Conservation (phyloP, 1,139 yeast species). For the Casaregolazyma lundiana region DNA sequence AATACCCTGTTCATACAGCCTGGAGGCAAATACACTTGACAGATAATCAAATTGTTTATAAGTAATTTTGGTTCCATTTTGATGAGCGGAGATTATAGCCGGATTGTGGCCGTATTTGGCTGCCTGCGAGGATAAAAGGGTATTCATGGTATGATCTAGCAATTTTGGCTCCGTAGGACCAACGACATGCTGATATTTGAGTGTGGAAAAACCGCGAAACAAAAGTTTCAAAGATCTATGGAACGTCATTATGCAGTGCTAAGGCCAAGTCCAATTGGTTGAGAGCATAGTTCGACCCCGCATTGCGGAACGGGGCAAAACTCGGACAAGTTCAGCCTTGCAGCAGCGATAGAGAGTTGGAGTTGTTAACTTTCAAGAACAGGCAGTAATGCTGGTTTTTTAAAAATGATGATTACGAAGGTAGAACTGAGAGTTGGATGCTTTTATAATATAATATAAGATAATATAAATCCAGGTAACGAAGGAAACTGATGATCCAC, state of each 20-base stretch:
- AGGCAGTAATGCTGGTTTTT: too few relatives aligned
- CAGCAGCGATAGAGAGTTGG: too few relatives aligned
- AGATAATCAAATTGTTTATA: conserved; percentile 25
- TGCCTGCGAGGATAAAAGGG: conserved; percentile 20
- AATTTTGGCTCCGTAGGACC: conserved; percentile 26
- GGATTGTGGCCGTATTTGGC: conserved; percentile 19
- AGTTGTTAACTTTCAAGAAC: too few relatives aligned
- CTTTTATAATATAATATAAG: too few relatives aligned
- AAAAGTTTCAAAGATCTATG: neutral
- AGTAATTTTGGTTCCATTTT: conserved; percentile 20
- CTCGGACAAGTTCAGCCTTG: neutral
- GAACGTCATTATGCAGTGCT: neutral
- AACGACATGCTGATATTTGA: conserved; percentile 4
- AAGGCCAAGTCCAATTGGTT: too few relatives aligned
- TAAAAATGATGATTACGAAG: too few relatives aligned
- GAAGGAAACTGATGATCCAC: too few relatives aligned
- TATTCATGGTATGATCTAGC: conserved; percentile 22
- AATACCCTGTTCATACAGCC: conserved; percentile 22
- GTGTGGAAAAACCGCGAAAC: neutral
- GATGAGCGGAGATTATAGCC: conserved; percentile 30
- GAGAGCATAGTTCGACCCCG: too few relatives aligned
- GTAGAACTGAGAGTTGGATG: too few relatives aligned
- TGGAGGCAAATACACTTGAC: conserved; percentile 23
- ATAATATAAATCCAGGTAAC: too few relatives aligned
- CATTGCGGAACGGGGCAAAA: neutral